phyloP scores from a whole-genome alignment of 257 asterid species.

The Solanum tarijense region DNA sequence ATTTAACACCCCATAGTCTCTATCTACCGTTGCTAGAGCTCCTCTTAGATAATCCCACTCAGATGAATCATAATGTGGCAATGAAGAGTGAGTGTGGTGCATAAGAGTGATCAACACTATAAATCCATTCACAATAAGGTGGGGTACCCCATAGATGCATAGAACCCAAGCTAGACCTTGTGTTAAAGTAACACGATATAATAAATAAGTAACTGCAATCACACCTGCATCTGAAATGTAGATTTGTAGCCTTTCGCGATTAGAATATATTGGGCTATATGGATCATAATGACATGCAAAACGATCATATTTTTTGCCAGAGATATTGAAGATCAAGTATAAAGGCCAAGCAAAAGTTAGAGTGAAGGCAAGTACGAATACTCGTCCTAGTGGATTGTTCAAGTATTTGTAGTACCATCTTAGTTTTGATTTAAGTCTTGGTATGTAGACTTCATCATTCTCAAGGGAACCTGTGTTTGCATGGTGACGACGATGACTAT shows the following conservation, averaged over 20 bases:
- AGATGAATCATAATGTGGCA: constrained; percentile 2
- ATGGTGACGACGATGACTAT: constrained; percentile 9
- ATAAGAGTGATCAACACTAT: too few species aligned
- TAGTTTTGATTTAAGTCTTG: neutral
- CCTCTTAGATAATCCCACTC: constrained; percentile 6
- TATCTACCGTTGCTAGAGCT: constrained; percentile 1
- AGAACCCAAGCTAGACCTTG: neutral
- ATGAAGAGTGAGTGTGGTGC: too few species aligned
- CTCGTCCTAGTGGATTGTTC: neutral
- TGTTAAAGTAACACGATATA: neutral
- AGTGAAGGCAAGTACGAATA: neutral
- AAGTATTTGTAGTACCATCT: neutral
- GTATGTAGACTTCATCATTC: neutral
- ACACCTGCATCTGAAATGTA: neutral
- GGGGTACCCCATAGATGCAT: constrained; percentile 1
- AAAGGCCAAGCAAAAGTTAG: constrained; percentile 3
- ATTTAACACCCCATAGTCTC: constrained; percentile 2
- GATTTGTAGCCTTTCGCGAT: neutral
- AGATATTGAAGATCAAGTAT: neutral
- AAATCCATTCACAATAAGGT: neutral
- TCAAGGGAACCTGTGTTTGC: constrained; percentile 5
- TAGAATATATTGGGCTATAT: neutral
- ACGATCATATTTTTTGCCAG: neutral
- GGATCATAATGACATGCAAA: constrained; percentile 7
- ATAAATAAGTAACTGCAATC: neutral